Evolutionary conservation across 1,284 basidiomycete genomes (phyloP), one percentile per base, ranked within the genome.

Genomic region (Boletus holoroseus): DNA sequence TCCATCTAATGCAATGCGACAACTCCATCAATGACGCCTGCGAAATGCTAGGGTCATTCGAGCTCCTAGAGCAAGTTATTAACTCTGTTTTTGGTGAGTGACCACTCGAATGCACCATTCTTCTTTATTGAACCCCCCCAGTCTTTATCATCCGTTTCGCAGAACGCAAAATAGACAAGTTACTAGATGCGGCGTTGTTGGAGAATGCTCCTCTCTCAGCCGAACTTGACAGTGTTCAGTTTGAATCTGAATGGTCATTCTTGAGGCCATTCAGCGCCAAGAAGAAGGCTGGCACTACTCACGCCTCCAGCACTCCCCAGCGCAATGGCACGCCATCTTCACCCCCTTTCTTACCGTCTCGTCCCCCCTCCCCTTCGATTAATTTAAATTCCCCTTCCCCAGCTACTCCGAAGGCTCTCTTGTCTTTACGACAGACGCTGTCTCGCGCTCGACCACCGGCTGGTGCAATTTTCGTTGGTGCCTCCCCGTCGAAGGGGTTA

Each of bases 221-320:
- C 8, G 85, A 88, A 50, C 85, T 92, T 55, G 87, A 90, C 42
- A 79, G 83, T 34, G 76, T 98, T 20, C 86, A 93, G 51, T 99
- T 97, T 62, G 93, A 97, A 69, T 93, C 91, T 8, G 95, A 98
- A 58, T 98, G 95, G 94, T 87, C 88, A 0, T 87, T 96, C 59
- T 77, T 96, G 44, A 82, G 90, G 31, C 82, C 85, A 6, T 86
- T 95, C 55, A 79, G 78, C 7, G 72, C 76, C 32, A 78, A 78
- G 55, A 92, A 87, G 73, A 88, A 83, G 67, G 56, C 68, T 51
- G 71, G 66, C 22, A 55, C 62, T n/a, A 54, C 67, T 22, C 52
- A 69, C 16, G 58, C 67, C 6, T 58, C 72, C 12, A 60, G 66
- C 16, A 50, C 71, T 15, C 68, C 70, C 3, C 59, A 65, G 22